A percentile compares a stretch with the other conserved stretches of the same genome.
phyloP scores from a whole-genome alignment of 202 grass and related monocot species.

The Panicum hallii region DNA sequence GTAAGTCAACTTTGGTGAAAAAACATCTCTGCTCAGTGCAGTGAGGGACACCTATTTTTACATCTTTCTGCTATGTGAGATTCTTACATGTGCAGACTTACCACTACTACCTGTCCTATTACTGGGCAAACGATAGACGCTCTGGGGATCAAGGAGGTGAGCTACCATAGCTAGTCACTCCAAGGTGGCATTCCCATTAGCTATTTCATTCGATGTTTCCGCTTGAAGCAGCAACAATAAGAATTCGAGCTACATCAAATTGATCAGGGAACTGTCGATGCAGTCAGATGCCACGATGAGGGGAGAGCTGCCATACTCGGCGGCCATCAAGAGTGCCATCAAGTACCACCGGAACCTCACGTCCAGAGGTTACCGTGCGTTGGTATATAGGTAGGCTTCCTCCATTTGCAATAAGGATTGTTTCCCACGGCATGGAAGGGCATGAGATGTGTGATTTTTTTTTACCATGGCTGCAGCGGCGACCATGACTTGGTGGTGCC shows the following conservation, averaged over 20 bases:
- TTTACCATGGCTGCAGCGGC: constrained; percentile 36
- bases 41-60: too few species aligned
- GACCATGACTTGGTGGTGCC: constrained; percentile 51
- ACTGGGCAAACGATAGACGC: too few species aligned
- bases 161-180: not conserved
- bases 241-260: not conserved
- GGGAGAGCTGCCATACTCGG: not conserved
- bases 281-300: constrained; percentile 36
- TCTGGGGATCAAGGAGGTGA: too few species aligned
- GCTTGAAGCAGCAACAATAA: too few species aligned
- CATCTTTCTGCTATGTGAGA: too few species aligned
- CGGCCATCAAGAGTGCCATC: constrained; percentile 20
- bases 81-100: too few species aligned
- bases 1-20: constrained; percentile 31
- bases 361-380: constrained; percentile 41
- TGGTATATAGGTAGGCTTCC: constrained; percentile 45
- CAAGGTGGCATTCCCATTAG: not conserved
- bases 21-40: not conserved
- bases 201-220: too few species aligned
- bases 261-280: constrained; percentile 28
- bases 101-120: too few species aligned
- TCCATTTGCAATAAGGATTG: too few species aligned
- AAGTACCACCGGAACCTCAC: constrained; percentile 52
- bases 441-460: not conserved
- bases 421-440: not conserved